Evolutionary conservation across 768 basidiomycete genomes (phyloP), one percentile per base, ranked within the genome.

Genomic region (Lactarius sp.): DNA sequence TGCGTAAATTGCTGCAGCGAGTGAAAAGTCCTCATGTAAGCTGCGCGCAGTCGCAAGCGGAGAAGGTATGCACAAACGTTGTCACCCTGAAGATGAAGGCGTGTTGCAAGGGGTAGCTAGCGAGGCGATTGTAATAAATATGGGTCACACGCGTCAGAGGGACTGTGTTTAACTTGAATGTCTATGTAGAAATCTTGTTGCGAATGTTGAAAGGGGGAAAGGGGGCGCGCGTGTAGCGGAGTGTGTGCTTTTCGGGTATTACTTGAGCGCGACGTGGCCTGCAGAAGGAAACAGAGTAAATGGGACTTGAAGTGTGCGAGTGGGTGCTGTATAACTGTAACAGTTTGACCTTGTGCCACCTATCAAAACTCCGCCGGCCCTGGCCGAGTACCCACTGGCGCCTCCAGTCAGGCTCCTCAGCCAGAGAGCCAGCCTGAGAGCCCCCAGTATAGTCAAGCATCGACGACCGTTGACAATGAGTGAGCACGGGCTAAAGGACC

Each of bases 1-100:
- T 62, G 64, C 7, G 39, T 31, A 53, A 56, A 57, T 42, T 59
- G 66, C 61, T 66, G 57, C 22, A 63, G 42, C 50, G 56, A 59
- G 60, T 39, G 61, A 54, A 34, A 55, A 49, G 27, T 49, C 13
- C 27, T 52, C 37, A 61, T 52, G 61, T 68, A 56, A 49, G 65
- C 62, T 57, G 18, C 18, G 6, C 36, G 22, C 6, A 42, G 6
- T 0, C 47, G n/a, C 36, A 3, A 14, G 34, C 42, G 52, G 2
- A 13, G 51, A 7, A 36, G 14, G n/a, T 18, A 41, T 51, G 41
- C 22, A 60, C 63, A 6, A 22, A 64, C 59, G 36, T 20, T 49
- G 27, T 56, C 20, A 36, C 7, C 4, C 12, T 16, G 41, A 52
- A 20, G 41, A 42, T 53, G 39, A 56, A 50, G 33, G n/a, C 22